Base-by-base conservation (phyloP, 495 filamentous ascomycete species). In the Aspergillus bertholletiae region DNA sequence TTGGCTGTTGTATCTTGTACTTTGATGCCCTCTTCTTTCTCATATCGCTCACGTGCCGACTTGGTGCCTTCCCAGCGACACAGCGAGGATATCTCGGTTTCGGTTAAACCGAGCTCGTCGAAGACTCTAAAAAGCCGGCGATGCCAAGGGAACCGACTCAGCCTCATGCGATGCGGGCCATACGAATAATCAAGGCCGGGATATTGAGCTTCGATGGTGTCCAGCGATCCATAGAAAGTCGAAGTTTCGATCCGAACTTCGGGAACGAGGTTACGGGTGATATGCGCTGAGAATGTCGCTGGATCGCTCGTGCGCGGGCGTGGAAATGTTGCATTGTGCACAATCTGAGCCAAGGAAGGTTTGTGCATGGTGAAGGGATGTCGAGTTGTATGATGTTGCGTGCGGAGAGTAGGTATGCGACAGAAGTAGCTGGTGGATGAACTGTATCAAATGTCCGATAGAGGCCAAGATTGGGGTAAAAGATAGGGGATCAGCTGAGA, bases 41-140 rank as follows among this genome's bases (percentile, higher is more conserved):
- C 92, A 66, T 88, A 96, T 13, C 86, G 82, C 65, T 93, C 84
- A 54, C 90, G 87, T 26, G 92, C 92, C 77, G 87, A 95, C 59
- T 88, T 87, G 48, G 92, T 96, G n/a, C 92, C 92, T 66, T 96
- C 90, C 92, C 92, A 96, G 62, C 88, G 88, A 56, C 92, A 96
- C 54, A 96, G 74, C 12, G 75, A 80, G 1, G 80, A 74, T 56
- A 96, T 95, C 62, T 96, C 92, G 46, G 75, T 71, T 34, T 81
- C 73, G 0, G 92, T 94, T n/a, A 96, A 71, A 34, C 83, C 76
- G 18, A 96, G 79, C 37, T 76, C 77, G 61, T 96, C 89, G 59
- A 96, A 95, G 34, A 85, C 87, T 32, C 83, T 81, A 71, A 96
- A 96, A 1, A 96, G 79, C 59, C 81, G 79, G 53, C 84, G 84